phyloP scores from a whole-genome alignment of 306 rosid genomes.

The Malus domestica region ASM211411v1 NC_041801.1:175501-176000 shows the following conservation, averaged over 20 bases:
- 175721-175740: neutral
- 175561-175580: neutral
- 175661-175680: neutral
- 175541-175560: neutral
- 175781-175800: neutral
- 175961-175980: conserved; percentile 36
- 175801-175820: neutral
- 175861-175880: too few species aligned
- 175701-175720: too few species aligned
- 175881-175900: neutral
- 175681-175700: too few species aligned
- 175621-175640: neutral
- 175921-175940: neutral
- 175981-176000: conserved; percentile 41
- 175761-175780: neutral
- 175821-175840: neutral
- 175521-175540: neutral
- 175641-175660: neutral
- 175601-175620: neutral
- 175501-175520: neutral
- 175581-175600: neutral
- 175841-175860: conserved; percentile 1
- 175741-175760: neutral
- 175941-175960: conserved; percentile 7
- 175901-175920: neutral